phyloP scores from a whole-genome alignment of 1,284 basidiomycete species.

The Anthracocystis panici-leucophaei region DNA sequence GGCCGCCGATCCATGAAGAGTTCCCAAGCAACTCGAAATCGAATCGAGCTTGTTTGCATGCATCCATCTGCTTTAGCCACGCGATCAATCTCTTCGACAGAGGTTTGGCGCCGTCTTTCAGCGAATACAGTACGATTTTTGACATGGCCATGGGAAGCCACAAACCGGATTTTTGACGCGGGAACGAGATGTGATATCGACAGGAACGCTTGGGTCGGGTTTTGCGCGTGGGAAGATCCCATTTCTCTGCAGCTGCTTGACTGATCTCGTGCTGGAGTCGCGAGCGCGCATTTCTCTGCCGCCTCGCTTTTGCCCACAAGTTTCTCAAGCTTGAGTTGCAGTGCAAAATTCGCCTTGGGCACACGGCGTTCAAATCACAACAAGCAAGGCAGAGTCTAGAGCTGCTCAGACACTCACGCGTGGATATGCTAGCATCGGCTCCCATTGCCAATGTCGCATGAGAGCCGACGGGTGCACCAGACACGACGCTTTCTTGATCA shows the following conservation, averaged over 20 bases:
- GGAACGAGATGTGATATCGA: background rate
- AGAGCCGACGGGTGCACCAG: background rate
- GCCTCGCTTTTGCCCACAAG: background rate
- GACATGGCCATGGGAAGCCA: background rate
- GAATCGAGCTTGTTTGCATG: too few species aligned
- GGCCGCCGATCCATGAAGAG: constrained; percentile 1
- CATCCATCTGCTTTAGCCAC: background rate
- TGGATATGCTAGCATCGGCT: constrained; percentile 1
- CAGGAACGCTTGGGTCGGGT: background rate
- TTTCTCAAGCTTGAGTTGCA: background rate
- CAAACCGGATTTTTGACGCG: constrained; percentile 2
- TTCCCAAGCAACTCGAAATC: constrained; percentile 4
- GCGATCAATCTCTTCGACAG: background rate
- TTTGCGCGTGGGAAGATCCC: constrained; percentile 5
- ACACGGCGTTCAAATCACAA: background rate
- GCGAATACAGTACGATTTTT: too few species aligned
- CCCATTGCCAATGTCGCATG: background rate
- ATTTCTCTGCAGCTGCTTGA: background rate
- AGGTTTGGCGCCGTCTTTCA: background rate
- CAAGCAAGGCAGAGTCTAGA: background rate
- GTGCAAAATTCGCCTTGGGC: background rate
- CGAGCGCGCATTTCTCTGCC: background rate
- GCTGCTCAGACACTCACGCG: background rate
- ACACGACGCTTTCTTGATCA: too few species aligned
- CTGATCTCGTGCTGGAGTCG: background rate